Base-by-base conservation (phyloP, 345 rosid species). In the Brassica incana region DNA sequence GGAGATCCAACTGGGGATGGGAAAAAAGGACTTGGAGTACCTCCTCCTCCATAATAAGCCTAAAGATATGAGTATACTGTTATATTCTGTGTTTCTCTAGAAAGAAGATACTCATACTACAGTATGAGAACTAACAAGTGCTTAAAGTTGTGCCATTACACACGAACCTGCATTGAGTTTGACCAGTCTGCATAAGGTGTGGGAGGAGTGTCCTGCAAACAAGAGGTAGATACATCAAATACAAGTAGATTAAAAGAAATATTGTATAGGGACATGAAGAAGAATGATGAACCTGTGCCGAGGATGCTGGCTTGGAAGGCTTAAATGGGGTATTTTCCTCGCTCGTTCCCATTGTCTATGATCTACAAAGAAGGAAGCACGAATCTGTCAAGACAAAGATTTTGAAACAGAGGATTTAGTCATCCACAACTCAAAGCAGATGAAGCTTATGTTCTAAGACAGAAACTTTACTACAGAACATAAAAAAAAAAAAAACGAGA, bases 41-140 rank as follows among this genome's bases (percentile, higher is more conserved):
- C 97, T 75, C 97, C 99, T 29, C 91, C 88, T 20, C 95, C 92
- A 86, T 93, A 96, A 81, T 89, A 93, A 71, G 97, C 98, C 99
- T 43, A 71, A 0, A 79, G 56, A 82, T 69, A 83, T 69, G 69
- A 60, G 1, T 67, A 74, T 8, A 70, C 58, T 40, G 29, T 52
- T 29, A 77, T 27, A 38, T 62, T 43, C 50, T 43, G 50, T 3
- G 78, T 72, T 65, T 67, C 20, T 48, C 38, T n/a, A 75, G 73
- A 16, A 75, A 43, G 43, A 68, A 56, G 69, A 73, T 14, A 38
- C 52, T 52, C 67, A 73, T 14, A 38, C 52, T 52, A 74, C n/a
- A 69, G 3, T 25, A 65, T 5, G 15, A 18, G 16, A 45, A 52
- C 45, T 40, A 36, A 29, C 9, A 11, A 54, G 72, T 20, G 15